Base-by-base conservation (phyloP, 202 grass and related monocot species). In the Schoenoplectus triqueter region DNA sequence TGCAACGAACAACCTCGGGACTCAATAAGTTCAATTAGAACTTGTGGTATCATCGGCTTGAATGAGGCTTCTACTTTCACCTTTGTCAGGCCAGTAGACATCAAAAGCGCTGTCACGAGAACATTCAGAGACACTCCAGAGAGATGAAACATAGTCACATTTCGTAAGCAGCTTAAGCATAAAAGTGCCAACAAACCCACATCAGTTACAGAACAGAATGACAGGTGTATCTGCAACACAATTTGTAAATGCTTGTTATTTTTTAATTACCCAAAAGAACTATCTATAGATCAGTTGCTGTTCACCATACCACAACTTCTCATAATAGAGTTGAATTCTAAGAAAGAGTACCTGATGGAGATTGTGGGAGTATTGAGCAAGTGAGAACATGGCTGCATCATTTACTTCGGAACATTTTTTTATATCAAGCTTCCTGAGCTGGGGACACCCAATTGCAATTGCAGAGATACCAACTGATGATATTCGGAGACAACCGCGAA, bases 131-230 rank as follows among this genome's bases (percentile, higher is more conserved):
- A 89, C 44, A 95, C 79, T 15, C 91, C 84, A 5, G 49, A 22
- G 67, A 95, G 86, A 89, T 98, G 92, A 78, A 93, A 44, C 65
- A 98, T 90, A 19, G 91, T 93, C 80, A 95, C 83, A 81, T 85
- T 92, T 82, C 89, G 91, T 48, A 98, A 61, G 56, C 88, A 89
- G 4, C 87, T 88, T 76, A 93, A 89, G 73, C 92, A 88, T 14
- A 88, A 86, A 72, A 98, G 89, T 64, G 89, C 90, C n/a, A 95
- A 82, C 57, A 95, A 89, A 6, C 95, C 95, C 22, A 88, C 90
- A 57, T 98, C 91, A 10, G 91, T 95, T 57, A 98, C 84, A 0
- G 92, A 92, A 78, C 88, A 95, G 21, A 93, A 98, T 1, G 95
- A 95, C 73, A 95, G 78, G 81, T 98, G 93, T 89, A 98, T 95